These are phyloP conservation scores for Nymphaea thermarum DNA, from an alignment of 164 flowering plant genomes.

Conservation along the genomic window DNA sequence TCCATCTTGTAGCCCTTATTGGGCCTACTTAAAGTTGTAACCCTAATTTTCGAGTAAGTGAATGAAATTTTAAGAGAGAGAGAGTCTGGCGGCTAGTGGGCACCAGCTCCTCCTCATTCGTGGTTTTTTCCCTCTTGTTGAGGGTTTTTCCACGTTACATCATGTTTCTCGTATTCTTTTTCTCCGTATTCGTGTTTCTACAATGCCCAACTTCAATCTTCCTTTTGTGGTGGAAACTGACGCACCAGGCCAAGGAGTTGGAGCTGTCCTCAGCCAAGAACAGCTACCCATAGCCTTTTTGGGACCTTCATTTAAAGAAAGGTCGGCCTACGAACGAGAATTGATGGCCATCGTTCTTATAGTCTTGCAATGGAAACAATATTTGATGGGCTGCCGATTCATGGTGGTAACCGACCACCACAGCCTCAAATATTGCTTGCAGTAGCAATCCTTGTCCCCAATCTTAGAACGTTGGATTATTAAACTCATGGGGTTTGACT, in stretches of 20 bases:
- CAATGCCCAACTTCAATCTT: background rate
- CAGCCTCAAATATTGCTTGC: background rate
- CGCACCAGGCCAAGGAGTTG: background rate
- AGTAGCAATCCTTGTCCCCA: background rate
- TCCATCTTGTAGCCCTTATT: too few species aligned
- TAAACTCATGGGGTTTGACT: background rate
- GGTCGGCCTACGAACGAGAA: background rate
- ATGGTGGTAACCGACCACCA: background rate
- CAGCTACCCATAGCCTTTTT: background rate
- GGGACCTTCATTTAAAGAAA: background rate
- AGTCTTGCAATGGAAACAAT: background rate
- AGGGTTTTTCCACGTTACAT: too few species aligned
- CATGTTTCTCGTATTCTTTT: too few species aligned
- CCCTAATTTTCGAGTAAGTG: too few species aligned
- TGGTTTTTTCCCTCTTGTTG: too few species aligned
- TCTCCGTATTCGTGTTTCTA: too few species aligned
- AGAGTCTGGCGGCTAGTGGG: too few species aligned
- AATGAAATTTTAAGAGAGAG: too few species aligned
- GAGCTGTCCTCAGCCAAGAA: background rate
- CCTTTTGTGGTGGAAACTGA: background rate
- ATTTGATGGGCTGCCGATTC: background rate
- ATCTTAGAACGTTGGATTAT: background rate
- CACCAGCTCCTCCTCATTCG: too few species aligned
- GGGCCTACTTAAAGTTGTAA: too few species aligned
- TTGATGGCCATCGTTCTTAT: background rate